A percentile compares a stretch with the other conserved stretches of the same genome.
Conservation (phyloP, 148 eudicot species). For the Rhododendron molle region DNA sequence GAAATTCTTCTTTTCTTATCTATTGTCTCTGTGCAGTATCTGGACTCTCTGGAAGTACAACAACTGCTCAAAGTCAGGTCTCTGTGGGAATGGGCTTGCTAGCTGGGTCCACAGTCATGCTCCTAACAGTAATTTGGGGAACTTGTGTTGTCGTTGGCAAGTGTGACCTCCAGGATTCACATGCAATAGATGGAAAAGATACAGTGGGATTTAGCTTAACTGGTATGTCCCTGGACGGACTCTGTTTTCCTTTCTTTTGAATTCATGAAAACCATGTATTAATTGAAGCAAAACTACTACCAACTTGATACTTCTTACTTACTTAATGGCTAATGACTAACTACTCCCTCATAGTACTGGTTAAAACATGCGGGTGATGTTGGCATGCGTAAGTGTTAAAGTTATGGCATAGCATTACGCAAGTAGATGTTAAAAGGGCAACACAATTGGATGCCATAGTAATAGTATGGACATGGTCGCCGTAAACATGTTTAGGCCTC, state of each 20-base stretch:
- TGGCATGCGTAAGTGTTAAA: neutral
- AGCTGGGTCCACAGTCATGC: constrained; percentile 62
- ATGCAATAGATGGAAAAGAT: constrained; percentile 38
- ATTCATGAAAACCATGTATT: neutral
- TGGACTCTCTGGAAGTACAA: constrained; percentile 53
- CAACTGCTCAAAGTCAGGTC: constrained; percentile 55
- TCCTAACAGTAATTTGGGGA: constrained; percentile 53
- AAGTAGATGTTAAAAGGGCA: neutral
- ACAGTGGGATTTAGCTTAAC: constrained; percentile 42
- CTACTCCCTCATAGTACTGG: neutral
- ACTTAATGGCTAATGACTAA: neutral
- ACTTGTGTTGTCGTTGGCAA: constrained; percentile 52
- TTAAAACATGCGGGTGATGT: neutral
- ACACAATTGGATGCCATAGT: neutral
- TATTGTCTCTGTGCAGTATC: constrained; percentile 24
- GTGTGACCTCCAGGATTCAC: constrained; percentile 34
- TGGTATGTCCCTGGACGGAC: constrained; percentile 21
- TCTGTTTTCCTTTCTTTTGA: neutral
- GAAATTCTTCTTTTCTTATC: neutral
- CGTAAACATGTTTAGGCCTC: neutral
- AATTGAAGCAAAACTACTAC: neutral
- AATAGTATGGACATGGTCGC: neutral
- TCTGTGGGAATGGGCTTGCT: constrained; percentile 62
- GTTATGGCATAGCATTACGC: neutral
- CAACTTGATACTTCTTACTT: neutral